These are phyloP conservation scores for Phytophthora ramorum DNA, from an alignment of 352 stramenopile genomes.

Conservation along the genomic window DNA sequence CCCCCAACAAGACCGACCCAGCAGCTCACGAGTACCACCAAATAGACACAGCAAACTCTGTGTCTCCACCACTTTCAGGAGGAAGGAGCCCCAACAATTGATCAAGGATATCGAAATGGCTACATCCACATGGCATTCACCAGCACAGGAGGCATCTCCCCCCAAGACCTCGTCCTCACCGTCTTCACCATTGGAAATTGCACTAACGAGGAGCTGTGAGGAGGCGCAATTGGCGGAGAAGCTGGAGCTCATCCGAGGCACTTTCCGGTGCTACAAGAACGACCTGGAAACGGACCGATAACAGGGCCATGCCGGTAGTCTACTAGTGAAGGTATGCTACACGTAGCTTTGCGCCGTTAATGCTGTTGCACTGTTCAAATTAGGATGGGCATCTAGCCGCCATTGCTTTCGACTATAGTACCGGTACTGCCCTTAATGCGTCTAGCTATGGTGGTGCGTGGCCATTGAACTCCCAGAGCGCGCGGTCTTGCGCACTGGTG, in stretches of 20 bases:
- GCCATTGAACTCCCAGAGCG: background rate
- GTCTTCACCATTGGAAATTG: background rate
- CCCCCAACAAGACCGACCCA: background rate
- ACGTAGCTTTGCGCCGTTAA: no score
- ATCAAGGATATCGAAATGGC: slow-evolving; percentile 4
- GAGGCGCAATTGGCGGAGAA: slow-evolving; percentile 39
- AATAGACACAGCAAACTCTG: background rate
- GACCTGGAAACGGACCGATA: slow-evolving; percentile 2
- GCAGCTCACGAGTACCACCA: background rate
- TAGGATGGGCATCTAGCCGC: no score
- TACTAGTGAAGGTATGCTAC: background rate
- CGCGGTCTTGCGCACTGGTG: no score
- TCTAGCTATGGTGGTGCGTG: no score
- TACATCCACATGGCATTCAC: slow-evolving; percentile 2
- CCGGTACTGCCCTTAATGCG: no score
- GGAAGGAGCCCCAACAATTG: background rate
- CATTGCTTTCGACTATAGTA: background rate
- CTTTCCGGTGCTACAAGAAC: slow-evolving; percentile 41
- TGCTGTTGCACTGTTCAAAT: no score
- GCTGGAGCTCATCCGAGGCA: slow-evolving; percentile 43
- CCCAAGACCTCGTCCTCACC: background rate
- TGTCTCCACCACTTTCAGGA: slow-evolving; percentile 1
- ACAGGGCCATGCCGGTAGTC: no score
- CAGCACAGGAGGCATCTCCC: background rate
- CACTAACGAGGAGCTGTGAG: slow-evolving; percentile 1